These are phyloP conservation scores for Huntiella decipiens DNA, from an alignment of 2,329 filamentous ascomycete species.

Conservation along the genomic window DNA sequence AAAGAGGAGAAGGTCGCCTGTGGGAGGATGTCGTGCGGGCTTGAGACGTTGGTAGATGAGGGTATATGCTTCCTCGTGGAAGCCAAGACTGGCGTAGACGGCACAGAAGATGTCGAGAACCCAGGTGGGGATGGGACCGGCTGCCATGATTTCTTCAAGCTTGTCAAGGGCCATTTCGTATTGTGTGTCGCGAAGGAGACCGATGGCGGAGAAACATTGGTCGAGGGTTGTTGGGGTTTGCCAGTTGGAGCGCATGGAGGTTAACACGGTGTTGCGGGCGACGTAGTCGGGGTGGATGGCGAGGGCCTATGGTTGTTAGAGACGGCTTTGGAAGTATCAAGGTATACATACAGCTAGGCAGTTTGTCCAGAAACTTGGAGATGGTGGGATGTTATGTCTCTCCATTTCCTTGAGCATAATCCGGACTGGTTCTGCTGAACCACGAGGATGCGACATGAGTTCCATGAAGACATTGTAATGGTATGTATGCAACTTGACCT, in stretches of 20 bases:
- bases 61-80: constrained; percentile 57
- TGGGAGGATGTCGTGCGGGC: constrained; percentile 17
- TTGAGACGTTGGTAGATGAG: constrained; percentile 40
- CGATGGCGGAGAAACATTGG: constrained; percentile 46
- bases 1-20: constrained; percentile 44
- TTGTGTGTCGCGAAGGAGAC: constrained; percentile 61
- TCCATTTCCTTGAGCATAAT: constrained; percentile 57
- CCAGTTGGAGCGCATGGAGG: constrained; percentile 59
- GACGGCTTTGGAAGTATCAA: background rate
- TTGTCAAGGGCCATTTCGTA: constrained; percentile 61
- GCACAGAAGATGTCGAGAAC: constrained; percentile 62
- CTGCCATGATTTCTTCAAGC: constrained; percentile 45
- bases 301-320: constrained; percentile 31
- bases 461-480: constrained; percentile 61
- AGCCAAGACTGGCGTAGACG: constrained; percentile 49
- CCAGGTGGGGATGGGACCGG: constrained; percentile 47
- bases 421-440: constrained; percentile 45
- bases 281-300: constrained; percentile 74
- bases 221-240: constrained; percentile 29
- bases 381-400: constrained; percentile 37
- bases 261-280: constrained; percentile 49
- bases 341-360: constrained; percentile 39
- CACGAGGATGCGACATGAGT: constrained; percentile 46
- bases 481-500: constrained; percentile 33
- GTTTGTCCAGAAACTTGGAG: constrained; percentile 49